Conservation (phyloP, 495 filamentous ascomycete species). For the Talaromyces adpressus region DNA sequence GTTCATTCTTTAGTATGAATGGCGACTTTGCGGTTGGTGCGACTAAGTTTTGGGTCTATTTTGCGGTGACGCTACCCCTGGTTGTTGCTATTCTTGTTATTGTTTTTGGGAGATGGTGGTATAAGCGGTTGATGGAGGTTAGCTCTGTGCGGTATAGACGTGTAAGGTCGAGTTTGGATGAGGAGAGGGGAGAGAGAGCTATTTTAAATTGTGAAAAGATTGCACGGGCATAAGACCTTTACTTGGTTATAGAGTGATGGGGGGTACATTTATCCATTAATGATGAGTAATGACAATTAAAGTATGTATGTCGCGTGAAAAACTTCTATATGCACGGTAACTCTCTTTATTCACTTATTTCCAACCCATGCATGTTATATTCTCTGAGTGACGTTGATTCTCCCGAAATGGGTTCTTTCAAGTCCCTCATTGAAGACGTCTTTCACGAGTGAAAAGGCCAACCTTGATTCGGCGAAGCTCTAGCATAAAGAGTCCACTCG, state of each 20-base stretch:
- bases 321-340: background rate
- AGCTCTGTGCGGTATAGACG: background rate
- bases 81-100: conserved; percentile 1
- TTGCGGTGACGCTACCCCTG: background rate
- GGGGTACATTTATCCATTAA: background rate
- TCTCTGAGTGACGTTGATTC: background rate
- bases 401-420: background rate
- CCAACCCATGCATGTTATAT: too few relatives aligned
- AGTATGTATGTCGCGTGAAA: background rate
- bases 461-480: background rate
- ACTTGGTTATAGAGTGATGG: background rate
- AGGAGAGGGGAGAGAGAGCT: background rate
- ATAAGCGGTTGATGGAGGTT: background rate
- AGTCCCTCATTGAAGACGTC: background rate
- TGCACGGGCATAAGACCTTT: background rate
- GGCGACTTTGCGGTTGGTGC: background rate
- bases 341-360: too few relatives aligned
- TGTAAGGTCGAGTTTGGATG: background rate
- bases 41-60: conserved; percentile 1
- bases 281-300: background rate
- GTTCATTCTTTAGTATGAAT: conserved; percentile 1
- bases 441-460: background rate
- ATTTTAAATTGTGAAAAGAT: background rate
- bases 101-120: conserved; percentile 1
- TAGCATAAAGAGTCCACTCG: background rate